A percentile compares a stretch with the other conserved stretches of the same genome.
Evolutionary conservation across 2,329 filamentous ascomycete genomes (phyloP).

Genomic region (Leptographium procerum): DNA sequence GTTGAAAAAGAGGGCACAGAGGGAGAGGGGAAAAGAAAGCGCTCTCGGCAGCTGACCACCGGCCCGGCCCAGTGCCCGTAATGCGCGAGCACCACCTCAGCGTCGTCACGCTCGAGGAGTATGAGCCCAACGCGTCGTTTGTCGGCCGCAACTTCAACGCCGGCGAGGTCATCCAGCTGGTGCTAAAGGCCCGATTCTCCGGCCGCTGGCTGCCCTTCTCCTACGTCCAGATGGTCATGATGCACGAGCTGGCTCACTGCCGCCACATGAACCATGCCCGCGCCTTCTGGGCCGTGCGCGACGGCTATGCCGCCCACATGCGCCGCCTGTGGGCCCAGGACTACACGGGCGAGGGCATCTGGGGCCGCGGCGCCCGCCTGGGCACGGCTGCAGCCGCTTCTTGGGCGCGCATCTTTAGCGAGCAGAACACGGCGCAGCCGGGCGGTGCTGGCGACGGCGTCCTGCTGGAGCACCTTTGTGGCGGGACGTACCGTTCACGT

Average conservation of each 20-base stretch:
- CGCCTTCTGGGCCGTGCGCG: conserved; percentile 70
- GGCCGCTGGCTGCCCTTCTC: conserved; percentile 68
- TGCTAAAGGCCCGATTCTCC: conserved; percentile 54
- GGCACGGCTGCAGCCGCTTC: conserved; percentile 37
- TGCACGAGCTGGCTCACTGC: conserved; percentile 82
- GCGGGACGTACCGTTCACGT: conserved; percentile 61
- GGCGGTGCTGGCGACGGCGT: conserved; percentile 24
- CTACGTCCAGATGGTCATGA: conserved; percentile 91
- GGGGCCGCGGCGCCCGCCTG: conserved; percentile 60
- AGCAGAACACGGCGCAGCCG: conserved; percentile 37
- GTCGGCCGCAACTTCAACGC: conserved; percentile 85
- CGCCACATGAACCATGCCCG: conserved; percentile 84
- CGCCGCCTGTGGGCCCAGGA: conserved; percentile 54
- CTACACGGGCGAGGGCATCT: conserved; percentile 74
- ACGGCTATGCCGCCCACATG: conserved; percentile 62
- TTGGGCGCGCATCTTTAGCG: conserved; percentile 24
- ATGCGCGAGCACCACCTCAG: conserved; percentile 56
- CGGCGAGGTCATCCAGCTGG: conserved; percentile 76
- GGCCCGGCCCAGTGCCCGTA: conserved; percentile 41
- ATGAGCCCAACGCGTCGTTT: conserved; percentile 70
- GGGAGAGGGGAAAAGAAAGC: neutral
- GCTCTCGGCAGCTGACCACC: neutral
- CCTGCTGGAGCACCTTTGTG: conserved; percentile 64
- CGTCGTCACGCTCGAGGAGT: conserved; percentile 67
- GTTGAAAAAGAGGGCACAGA: too few species aligned